Evolutionary conservation across 371 early-diverging fungal species (phyloP), one percentile per base, ranked within the genome.

Genomic region (Gilbertella persicaria): DNA sequence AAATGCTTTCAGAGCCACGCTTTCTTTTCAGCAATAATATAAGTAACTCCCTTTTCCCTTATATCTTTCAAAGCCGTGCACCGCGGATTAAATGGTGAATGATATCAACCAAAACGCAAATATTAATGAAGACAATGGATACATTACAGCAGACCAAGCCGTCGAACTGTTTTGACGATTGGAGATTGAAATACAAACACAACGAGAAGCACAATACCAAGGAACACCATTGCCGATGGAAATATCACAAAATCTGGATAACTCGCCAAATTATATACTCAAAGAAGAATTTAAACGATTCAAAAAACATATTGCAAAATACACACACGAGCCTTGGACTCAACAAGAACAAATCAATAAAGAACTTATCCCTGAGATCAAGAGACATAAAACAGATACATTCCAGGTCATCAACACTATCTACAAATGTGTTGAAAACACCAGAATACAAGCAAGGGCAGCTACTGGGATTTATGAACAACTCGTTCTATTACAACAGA

Each of bases 291-390:
- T 46, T 9, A 29, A 46, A 35, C 33, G 26, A 3, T 41, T 26
- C 21, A 50, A 33, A 38, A 37, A 17, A 39, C 8, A 41, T 6
- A 19, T 49, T 16, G 30, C 16, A 4, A 19, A 19, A 43, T 48
- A 47, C 20, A 37, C 12, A 14, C 13, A 42, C 25, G 37, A 49
- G 6, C 12, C 33, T 1, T 57, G 45, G 45, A 45, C 45, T 3
- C 39, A 14, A 2, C 14, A 50, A n/a, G 48, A 53, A 52, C 30
- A 12, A 30, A 40, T 40, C 36, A 58, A 51, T 26, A 51, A 46
- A 24, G 33, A 50, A 14, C 28, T 58, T 21, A 40, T 36, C 7
- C 25, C 30, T 26, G 51, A 51, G 4, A 33, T 51, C 36, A 50
- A 35, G 25, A 38, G 46, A 2, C 20, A 19, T n/a, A 45, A 50